Evolutionary conservation across 768 basidiomycete genomes (phyloP).

Genomic region (Tulasnella sp.): DNA sequence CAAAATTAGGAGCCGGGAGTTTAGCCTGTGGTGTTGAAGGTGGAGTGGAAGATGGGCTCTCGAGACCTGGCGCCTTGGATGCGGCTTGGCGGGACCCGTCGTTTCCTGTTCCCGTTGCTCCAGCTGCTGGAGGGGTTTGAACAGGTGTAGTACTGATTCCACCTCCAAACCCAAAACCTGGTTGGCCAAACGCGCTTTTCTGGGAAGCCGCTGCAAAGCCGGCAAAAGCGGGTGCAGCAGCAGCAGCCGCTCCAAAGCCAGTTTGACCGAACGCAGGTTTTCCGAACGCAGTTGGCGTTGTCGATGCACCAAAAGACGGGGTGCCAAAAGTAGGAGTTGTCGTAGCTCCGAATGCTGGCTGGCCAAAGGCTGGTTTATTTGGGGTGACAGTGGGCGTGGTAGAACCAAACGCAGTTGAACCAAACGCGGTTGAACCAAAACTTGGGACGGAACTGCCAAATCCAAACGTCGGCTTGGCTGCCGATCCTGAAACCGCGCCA

Average conservation of each 20-base stretch:
- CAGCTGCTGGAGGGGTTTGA: constrained; percentile 25
- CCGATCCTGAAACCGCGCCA: background rate
- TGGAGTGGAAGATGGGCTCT: background rate
- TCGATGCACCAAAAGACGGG: background rate
- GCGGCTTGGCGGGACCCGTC: background rate
- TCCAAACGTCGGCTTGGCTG: constrained; percentile 25
- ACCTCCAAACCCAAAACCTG: constrained; percentile 24
- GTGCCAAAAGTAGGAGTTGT: constrained; percentile 27
- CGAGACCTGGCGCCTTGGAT: background rate
- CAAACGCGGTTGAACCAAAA: background rate
- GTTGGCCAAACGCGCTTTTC: background rate
- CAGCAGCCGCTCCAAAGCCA: constrained; percentile 30
- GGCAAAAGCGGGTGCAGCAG: constrained; percentile 12
- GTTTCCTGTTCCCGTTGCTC: background rate
- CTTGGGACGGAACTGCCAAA: constrained; percentile 10
- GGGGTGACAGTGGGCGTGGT: constrained; percentile 9
- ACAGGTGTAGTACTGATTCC: constrained; percentile 26
- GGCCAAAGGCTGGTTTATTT: constrained; percentile 28
- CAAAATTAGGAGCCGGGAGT: constrained; percentile 14
- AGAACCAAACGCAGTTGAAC: constrained; percentile 29
- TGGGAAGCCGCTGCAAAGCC: constrained; percentile 12
- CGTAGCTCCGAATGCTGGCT: constrained; percentile 27
- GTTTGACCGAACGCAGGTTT: constrained; percentile 35
- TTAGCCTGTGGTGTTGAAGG: constrained; percentile 23
- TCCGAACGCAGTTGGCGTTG: constrained; percentile 22